Evolutionary conservation across 148 eudicot species (phyloP), one percentile per base, ranked within the genome.

Genomic region (Rhododendron williamsianum): DNA sequence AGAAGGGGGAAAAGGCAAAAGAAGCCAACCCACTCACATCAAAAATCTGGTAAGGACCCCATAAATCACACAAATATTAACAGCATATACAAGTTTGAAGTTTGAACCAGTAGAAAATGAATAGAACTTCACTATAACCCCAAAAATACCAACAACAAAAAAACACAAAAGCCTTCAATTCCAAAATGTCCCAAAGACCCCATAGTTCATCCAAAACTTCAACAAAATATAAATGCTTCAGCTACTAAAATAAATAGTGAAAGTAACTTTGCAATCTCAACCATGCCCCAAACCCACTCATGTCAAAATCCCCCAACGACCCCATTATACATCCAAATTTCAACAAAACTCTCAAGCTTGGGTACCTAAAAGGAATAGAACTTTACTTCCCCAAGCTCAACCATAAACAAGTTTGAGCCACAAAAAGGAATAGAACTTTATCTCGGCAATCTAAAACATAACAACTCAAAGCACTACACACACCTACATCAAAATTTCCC

Each of bases 151-250:
- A 71, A 51, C 54, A 18, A 54, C 0, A 54, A 16, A 54, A 54
- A 27, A 25, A 27, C 60, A 54, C n/a, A 71, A 27, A 71, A 27
- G 11, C 3, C n/a, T 1, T n/a, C 33, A 67, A 12, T 93, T 94
- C 98, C 69, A 93, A 86, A 87, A 91, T 91, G 87, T 95, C 95
- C 84, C 93, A 51, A 94, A 90, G 91, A 87, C 81, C 98, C 97
- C 73, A 67, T 25, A 67, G 4, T n/a, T 1, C 73, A 67, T 10
- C 3, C 73, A 67, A 67, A 67, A 67, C 13, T 67, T n/a, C 35
- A 67, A 25, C 11, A 23, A 67, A 67, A 56, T 18, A 56, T 0
- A 56, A 56, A 56, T 56, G 69, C 25, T 60, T 60, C 4, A 60
- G 25, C 69, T 23, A 60, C 76, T 33, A 71, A 71, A 10, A 9